Base-by-base conservation (phyloP, 345 rosid genomes). In the Lagerstroemia speciosa region DNA sequence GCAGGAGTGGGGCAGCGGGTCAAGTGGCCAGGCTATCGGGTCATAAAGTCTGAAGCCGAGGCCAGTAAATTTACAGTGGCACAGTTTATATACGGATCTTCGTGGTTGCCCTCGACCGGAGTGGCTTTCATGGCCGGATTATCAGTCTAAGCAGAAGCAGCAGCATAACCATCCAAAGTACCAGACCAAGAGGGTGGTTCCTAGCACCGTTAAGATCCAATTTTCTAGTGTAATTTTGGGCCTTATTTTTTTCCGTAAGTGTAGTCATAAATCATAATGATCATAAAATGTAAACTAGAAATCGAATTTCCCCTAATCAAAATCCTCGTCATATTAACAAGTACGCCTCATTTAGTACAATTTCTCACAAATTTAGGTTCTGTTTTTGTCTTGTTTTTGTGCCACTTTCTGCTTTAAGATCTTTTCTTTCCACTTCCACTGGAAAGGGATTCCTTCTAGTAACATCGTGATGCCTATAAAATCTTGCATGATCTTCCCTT, bases 111-210 rank as follows among this genome's bases (percentile, higher is more conserved):
- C n/a, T 71, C 78, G 38, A 75, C 78, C 2, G 78, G 75, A 45
- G 78, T 75, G 37, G 75, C 78, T 15, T 75, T 75, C 69, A 34
- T 75, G 72, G 72, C 78, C 22, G 78, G 78, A 31, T 78, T 95
- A 45, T 77, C 83, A 41, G 75, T 80, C 67, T 94, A 80, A 83
- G 33, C 31, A 40, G 50, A 17, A 40, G 43, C 8, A 11, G 67
- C 36, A 34, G 29, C 43, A 64, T 57, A 27, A 8, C 12, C 9
- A 29, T 29, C 19, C 33, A 27, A 11, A 30, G 2, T 19, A 2
- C 12, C 33, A 58, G 20, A 58, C 16, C 26, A 52, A 52, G 57
- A 52, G 1, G 22, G 26, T 3, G 63, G 63, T 29, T 27, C 20
- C 3, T n/a, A n/a, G 8, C 29, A 14, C 33, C 20, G 12, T 27